A percentile compares a stretch with the other conserved stretches of the same genome.
phyloP scores from a whole-genome alignment of 805 yeast genomes.

The Scheffersomyces coipomensis region DNA sequence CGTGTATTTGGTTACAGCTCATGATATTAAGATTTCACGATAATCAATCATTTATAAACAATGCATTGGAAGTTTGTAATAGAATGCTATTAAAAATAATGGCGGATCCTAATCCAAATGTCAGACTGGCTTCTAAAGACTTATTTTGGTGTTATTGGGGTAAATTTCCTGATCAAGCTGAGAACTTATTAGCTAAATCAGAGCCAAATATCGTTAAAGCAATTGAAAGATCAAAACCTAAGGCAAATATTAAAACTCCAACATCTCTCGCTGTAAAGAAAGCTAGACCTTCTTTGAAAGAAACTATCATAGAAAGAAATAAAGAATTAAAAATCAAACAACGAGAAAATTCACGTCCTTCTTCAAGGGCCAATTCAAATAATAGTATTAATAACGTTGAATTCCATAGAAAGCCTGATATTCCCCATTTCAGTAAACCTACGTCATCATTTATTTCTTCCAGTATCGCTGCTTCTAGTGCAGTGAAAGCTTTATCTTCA shows the following conservation, averaged over 20 bases:
- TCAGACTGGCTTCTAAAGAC: slow-evolving; percentile 70
- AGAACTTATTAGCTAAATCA: slow-evolving; percentile 32
- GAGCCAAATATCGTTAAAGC: slow-evolving; percentile 55
- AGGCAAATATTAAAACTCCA: slow-evolving; percentile 1
- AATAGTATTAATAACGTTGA: too few relatives aligned
- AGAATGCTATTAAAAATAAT: slow-evolving; percentile 59
- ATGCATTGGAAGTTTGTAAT: slow-evolving; percentile 41
- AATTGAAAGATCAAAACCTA: slow-evolving; percentile 50
- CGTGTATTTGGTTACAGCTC: slow-evolving; percentile 70
- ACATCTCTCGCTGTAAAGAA: slow-evolving; percentile 11
- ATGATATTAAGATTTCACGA: slow-evolving; percentile 51
- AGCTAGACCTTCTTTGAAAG: slow-evolving; percentile 47
- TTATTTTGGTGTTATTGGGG: slow-evolving; percentile 70
- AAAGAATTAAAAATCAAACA: slow-evolving; percentile 30
- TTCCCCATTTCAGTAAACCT: background rate
- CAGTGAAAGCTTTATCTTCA: background rate
- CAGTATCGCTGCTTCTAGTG: too few relatives aligned
- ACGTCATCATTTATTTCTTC: background rate
- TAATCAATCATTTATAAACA: slow-evolving; percentile 23
- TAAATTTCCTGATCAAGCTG: slow-evolving; percentile 54
- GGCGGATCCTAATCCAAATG: slow-evolving; percentile 76
- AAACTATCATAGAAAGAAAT: slow-evolving; percentile 44
- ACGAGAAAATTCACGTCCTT: slow-evolving; percentile 16
- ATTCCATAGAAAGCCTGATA: background rate
- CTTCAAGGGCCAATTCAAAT: slow-evolving; percentile 12